A percentile compares a stretch with the other conserved stretches of the same genome.
Evolutionary conservation across 2,329 filamentous ascomycete genomes (phyloP).

Genomic region (Hypoxylon sp.): DNA sequence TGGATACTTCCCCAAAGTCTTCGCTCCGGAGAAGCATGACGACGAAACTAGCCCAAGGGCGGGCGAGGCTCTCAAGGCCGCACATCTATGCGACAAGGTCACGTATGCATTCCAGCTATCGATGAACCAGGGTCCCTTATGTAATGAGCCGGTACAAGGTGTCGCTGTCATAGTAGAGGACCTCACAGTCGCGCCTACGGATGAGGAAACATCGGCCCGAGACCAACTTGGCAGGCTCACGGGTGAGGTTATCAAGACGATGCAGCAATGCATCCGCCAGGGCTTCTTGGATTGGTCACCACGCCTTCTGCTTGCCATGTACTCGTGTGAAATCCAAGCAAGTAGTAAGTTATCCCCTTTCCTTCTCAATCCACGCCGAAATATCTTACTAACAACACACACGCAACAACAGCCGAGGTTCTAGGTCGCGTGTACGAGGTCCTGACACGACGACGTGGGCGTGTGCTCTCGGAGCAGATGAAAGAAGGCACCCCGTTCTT

Average conservation of each 20-base stretch:
- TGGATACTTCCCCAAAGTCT: constrained; percentile 75
- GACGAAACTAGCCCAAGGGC: constrained; percentile 48
- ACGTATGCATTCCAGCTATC: constrained; percentile 93
- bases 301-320: constrained; percentile 96
- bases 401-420: constrained; percentile 79
- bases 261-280: constrained; percentile 81
- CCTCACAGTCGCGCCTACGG: constrained; percentile 67
- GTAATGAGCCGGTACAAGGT: constrained; percentile 91
- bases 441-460: constrained; percentile 91
- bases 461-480: constrained; percentile 88
- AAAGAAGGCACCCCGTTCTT: constrained; percentile 97
- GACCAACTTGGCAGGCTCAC: constrained; percentile 82
- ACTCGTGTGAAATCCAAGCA: constrained; percentile 96
- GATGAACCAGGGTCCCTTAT: constrained; percentile 87
- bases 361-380: too few species aligned
- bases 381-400: constrained; percentile 36
- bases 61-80: constrained; percentile 63
- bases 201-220: constrained; percentile 60
- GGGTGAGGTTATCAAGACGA: constrained; percentile 90
- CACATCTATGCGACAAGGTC: constrained; percentile 88
- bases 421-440: constrained; percentile 95
- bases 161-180: constrained; percentile 91
- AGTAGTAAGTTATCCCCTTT: constrained; percentile 67
- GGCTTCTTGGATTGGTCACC: constrained; percentile 97
- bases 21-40: constrained; percentile 51